A percentile compares a stretch with the other conserved stretches of the same genome.
phyloP scores from a whole-genome alignment of 441 rosid species.

The Adansonia rubrostipa region DNA sequence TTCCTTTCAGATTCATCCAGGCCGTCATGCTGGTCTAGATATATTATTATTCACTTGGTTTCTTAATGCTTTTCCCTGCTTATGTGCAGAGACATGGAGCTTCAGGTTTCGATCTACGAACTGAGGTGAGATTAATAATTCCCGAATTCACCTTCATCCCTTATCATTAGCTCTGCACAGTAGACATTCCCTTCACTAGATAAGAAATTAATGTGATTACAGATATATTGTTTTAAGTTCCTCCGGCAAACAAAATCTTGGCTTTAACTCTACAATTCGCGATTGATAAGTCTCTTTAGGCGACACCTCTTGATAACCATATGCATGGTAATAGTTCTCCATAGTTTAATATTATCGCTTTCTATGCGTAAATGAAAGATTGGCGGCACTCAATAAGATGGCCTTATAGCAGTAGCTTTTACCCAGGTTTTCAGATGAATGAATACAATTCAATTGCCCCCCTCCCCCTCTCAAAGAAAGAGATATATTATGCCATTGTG shows the following conservation, averaged over 20 bases:
- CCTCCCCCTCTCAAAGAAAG: not conserved
- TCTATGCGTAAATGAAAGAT: not conserved
- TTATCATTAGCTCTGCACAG: not conserved
- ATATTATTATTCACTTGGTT: not conserved
- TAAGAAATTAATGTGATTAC: slow-evolving; percentile 3
- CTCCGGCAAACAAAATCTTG: not conserved
- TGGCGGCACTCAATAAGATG: not conserved
- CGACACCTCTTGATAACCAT: not conserved
- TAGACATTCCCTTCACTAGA: not conserved
- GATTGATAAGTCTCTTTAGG: not conserved
- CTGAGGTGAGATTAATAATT: slow-evolving; percentile 47
- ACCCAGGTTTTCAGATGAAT: not conserved
- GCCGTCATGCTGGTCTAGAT: not conserved
- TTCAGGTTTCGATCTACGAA: slow-evolving; percentile 54
- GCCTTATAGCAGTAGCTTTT: not conserved
- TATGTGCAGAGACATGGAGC: slow-evolving; percentile 45
- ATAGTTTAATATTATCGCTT: not conserved
- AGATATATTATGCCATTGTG: not conserved
- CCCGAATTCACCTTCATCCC: too few species aligned
- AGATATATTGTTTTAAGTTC: not conserved
- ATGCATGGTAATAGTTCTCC: not conserved
- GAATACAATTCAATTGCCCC: not conserved
- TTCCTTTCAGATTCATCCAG: not conserved
- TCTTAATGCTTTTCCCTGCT: slow-evolving; percentile 16
- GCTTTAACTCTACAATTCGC: not conserved